Conservation (phyloP, 805 yeast species). For the Candida loeiensis region DNA sequence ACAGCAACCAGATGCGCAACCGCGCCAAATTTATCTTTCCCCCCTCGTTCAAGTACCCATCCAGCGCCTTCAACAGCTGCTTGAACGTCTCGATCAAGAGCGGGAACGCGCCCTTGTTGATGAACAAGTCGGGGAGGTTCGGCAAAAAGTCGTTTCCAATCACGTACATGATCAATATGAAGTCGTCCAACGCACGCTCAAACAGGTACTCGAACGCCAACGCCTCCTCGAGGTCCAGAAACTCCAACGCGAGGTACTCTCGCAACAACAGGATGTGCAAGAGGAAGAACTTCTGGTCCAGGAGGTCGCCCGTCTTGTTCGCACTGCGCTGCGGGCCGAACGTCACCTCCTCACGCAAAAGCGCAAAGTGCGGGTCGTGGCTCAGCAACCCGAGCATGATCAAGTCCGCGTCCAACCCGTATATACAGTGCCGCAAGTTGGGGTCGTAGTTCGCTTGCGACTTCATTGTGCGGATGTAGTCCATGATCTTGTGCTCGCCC, state of each 20-base stretch:
- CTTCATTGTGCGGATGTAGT: slow-evolving; percentile 74
- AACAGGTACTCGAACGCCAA: slow-evolving; percentile 71
- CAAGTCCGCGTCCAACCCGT: slow-evolving; percentile 94
- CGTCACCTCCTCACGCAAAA: slow-evolving; percentile 91
- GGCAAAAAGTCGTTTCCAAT: slow-evolving; percentile 98
- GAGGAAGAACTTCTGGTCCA: slow-evolving; percentile 76
- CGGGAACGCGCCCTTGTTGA: slow-evolving; percentile 97
- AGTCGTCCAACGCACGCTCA: slow-evolving; percentile 88
- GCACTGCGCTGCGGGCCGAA: slow-evolving; percentile 58
- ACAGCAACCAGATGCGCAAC: slow-evolving; percentile 70
- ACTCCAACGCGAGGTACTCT: slow-evolving; percentile 87
- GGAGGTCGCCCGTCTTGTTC: slow-evolving; percentile 45
- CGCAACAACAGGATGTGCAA: slow-evolving; percentile 84
- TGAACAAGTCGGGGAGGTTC: slow-evolving; percentile 86
- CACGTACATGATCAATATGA: slow-evolving; percentile 85
- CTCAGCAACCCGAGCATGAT: slow-evolving; percentile 88
- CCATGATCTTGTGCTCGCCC: slow-evolving; percentile 98
- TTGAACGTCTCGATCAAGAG: slow-evolving; percentile 84
- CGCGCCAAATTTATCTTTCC: slow-evolving; percentile 79
- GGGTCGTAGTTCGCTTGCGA: slow-evolving; percentile 72
- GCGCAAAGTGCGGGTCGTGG: slow-evolving; percentile 94
- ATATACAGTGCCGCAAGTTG: slow-evolving; percentile 86
- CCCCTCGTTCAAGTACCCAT: slow-evolving; percentile 79
- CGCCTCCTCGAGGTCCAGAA: slow-evolving; percentile 61
- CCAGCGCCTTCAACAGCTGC: slow-evolving; percentile 64